Conservation (phyloP, 495 filamentous ascomycete species). For the Peziza echinospora region DNA sequence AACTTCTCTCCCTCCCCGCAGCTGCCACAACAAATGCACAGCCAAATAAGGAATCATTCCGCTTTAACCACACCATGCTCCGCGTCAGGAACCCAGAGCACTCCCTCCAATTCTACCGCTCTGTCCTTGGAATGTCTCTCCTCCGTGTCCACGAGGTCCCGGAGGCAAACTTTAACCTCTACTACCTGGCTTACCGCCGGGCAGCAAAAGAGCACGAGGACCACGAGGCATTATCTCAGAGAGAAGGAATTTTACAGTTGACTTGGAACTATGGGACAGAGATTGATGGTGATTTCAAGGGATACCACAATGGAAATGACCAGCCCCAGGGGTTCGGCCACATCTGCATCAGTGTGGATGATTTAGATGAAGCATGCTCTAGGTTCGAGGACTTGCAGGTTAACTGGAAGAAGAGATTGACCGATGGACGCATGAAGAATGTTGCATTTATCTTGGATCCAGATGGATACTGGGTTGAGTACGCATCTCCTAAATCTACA, state of each 20-base stretch:
- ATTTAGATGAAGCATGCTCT: slow-evolving; percentile 62
- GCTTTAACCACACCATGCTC: slow-evolving; percentile 71
- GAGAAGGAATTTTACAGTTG: neutral
- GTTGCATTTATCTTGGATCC: slow-evolving; percentile 89
- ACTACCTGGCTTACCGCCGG: slow-evolving; percentile 63
- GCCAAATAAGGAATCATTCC: slow-evolving; percentile 6
- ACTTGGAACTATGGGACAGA: slow-evolving; percentile 42
- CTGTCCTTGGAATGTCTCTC: slow-evolving; percentile 69
- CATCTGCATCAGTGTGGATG: slow-evolving; percentile 64
- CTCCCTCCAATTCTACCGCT: slow-evolving; percentile 75
- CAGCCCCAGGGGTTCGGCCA: slow-evolving; percentile 76
- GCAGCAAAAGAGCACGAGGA: slow-evolving; percentile 71
- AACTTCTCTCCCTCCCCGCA: slow-evolving; percentile 38
- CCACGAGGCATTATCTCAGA: neutral
- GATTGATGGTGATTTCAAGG: slow-evolving; percentile 54
- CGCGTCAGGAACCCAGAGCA: slow-evolving; percentile 75
- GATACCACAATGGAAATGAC: slow-evolving; percentile 86
- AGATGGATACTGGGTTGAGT: slow-evolving; percentile 78
- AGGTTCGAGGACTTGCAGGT: slow-evolving; percentile 54
- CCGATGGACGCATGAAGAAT: slow-evolving; percentile 63
- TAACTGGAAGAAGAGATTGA: neutral
- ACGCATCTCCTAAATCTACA: neutral
- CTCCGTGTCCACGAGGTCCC: slow-evolving; percentile 48
- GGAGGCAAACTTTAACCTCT: slow-evolving; percentile 61
- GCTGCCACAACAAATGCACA: slow-evolving; percentile 14